Percentiles rank a stretch among this genome's conserved stretches.
Conservation (phyloP, 2,329 filamentous ascomycete species). For the Trichophyton simii region DNA sequence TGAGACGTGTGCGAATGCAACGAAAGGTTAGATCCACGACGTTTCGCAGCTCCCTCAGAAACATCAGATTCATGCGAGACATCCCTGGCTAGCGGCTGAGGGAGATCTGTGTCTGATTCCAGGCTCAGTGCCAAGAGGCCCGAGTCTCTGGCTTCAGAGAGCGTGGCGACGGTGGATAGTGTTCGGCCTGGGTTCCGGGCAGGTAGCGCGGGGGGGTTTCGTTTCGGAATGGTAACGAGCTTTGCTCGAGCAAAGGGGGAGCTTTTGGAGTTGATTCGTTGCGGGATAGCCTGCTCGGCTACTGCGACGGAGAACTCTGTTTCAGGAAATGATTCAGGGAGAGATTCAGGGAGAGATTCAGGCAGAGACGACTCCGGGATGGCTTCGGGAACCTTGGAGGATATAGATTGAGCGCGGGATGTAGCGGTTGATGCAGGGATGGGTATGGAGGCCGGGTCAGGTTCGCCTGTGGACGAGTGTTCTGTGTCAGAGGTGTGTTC, state of each 20-base stretch:
- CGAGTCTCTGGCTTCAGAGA: conserved; percentile 2
- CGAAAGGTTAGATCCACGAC: neutral
- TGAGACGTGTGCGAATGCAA: neutral
- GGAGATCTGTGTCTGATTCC: conserved; percentile 10
- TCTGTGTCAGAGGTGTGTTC: neutral
- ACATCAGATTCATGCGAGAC: neutral
- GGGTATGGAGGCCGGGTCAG: neutral
- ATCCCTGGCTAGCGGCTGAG: neutral
- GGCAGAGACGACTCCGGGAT: neutral
- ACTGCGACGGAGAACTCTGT: conserved; percentile 7
- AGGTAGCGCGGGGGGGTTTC: conserved; percentile 57
- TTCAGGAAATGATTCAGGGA: neutral
- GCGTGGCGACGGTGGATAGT: neutral
- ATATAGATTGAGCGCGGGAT: neutral
- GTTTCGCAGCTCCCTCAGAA: neutral
- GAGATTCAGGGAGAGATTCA: neutral
- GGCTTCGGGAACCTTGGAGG: neutral
- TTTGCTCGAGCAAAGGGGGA: conserved; percentile 63
- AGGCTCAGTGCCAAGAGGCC: conserved; percentile 9
- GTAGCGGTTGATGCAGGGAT: neutral
- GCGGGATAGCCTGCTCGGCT: conserved; percentile 39
- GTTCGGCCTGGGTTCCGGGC: conserved; percentile 50
- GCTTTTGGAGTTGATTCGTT: conserved; percentile 48
- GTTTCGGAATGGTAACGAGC: conserved; percentile 73
- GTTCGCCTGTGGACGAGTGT: neutral